A percentile compares a stretch with the other conserved stretches of the same genome.
These are phyloP conservation scores for Kwoniella bestiolae DNA, from an alignment of 768 basidiomycete genomes.

Conservation along the genomic window DNA sequence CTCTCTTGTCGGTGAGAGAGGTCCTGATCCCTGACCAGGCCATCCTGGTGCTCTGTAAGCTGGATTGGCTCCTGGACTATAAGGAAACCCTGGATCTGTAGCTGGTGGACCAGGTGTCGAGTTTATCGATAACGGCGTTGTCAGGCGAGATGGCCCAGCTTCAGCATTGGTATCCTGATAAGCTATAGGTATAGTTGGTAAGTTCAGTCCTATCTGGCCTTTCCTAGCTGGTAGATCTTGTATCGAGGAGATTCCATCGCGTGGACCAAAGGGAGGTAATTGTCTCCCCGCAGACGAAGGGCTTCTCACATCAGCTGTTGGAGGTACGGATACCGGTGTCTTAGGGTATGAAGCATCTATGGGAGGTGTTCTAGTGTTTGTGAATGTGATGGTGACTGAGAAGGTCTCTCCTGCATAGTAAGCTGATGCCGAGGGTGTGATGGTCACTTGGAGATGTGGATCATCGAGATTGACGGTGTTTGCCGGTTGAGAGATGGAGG, in stretches of 20 bases:
- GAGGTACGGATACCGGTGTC: slow-evolving; percentile 15
- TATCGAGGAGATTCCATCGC: not conserved
- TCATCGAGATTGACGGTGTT: slow-evolving; percentile 30
- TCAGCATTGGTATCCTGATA: slow-evolving; percentile 27
- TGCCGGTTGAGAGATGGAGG: slow-evolving; percentile 4
- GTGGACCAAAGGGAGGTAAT: slow-evolving; percentile 4
- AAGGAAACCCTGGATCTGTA: slow-evolving; percentile 18
- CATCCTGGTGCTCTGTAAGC: slow-evolving; percentile 39
- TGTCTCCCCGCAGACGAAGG: slow-evolving; percentile 19
- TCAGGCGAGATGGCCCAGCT: slow-evolving; percentile 37
- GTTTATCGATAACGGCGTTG: slow-evolving; percentile 17
- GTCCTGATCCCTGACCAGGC: slow-evolving; percentile 11
- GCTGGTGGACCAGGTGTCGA: slow-evolving; percentile 7
- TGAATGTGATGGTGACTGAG: slow-evolving; percentile 81
- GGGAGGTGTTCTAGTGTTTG: slow-evolving; percentile 67
- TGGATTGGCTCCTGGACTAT: slow-evolving; percentile 43
- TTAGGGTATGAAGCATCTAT: slow-evolving; percentile 8
- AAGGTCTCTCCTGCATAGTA: slow-evolving; percentile 93
- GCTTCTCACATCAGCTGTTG: slow-evolving; percentile 14
- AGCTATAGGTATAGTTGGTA: slow-evolving; percentile 19
- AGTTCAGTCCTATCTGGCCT: slow-evolving; percentile 32
- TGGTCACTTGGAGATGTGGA: slow-evolving; percentile 55
- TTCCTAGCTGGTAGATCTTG: slow-evolving; percentile 22
- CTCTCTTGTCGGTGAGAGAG: slow-evolving; percentile 18
- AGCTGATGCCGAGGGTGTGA: slow-evolving; percentile 75